Evolutionary conservation across 2,329 filamentous ascomycete species (phyloP), one percentile per base, ranked within the genome.

Genomic region (Stagonosporopsis rhizophila): DNA sequence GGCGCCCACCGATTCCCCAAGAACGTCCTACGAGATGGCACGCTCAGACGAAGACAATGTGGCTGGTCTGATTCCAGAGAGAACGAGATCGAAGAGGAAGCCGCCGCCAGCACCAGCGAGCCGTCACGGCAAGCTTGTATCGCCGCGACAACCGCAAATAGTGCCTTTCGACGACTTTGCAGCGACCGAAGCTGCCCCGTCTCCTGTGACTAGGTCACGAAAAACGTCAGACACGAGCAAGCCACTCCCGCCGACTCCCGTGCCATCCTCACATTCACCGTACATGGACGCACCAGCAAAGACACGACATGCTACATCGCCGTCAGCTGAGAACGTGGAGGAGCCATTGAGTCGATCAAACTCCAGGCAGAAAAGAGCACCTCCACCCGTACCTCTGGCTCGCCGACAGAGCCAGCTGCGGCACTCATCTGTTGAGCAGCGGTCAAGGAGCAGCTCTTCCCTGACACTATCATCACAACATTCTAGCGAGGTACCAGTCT

Each of bases 101-200:
- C 90, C 90, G 5, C 89, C 89, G 1, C 75, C 74, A 20, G 68
- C 73, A 6, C 90, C 90, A 11, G 91, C 84, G 69, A 92, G 89
- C 47, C 86, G 90, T 51, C 90, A 93, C 76, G 91, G 91, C 4
- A 93, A 89, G 74, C 82, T 88, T 17, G 89, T 94, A 61, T 86
- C 82, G 62, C 73, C 66, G 63, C 57, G 77, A 76, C 80, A 56
- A 64, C 79, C 70, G 54, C 76, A 71, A 69, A 75, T 61, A 17
- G 71, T 74, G 7, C 65, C 74, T 2, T 76, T 75, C 34, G 67
- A 70, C 17, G 70, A 67, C 37, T 73, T 75, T 38, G 58, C 69
- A 51, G 53, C 70, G 17, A 69, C 44, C 41, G 69, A 59, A 30
- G 60, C 60, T 17, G 58, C 62, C 41, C 62, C 68, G 4, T 58